Base-by-base conservation (phyloP, 75 land plant species). In the Pinus albicaulis region DNA sequence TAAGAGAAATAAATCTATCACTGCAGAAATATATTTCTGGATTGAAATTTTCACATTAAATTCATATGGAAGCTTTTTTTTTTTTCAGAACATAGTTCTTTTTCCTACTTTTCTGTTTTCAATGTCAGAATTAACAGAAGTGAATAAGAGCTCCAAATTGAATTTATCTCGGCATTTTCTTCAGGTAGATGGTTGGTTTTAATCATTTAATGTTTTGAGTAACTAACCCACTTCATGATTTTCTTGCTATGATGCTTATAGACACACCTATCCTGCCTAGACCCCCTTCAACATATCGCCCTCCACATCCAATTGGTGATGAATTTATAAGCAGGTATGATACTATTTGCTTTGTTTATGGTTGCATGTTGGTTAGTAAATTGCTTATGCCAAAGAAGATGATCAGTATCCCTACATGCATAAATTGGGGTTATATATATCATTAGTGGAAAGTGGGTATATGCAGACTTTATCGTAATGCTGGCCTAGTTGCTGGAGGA, bases 401-500 rank as follows among this genome's bases (percentile, higher is more conserved):
- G 20, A 34, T 68, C 44, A 48, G 53, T 10, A 48, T 48, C 53
- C 53, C 53, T 38, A 3, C 38, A 3, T 10, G 10, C 48, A 68
- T 68, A 41, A 41, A 74, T 59, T 74, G 75, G 57, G 26, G 26
- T 26, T 74, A 28, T 57, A 22, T 63, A 11, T 20, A 26, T 26
- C 4, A 3, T 58, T 26, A 7, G 75, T 28, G 59, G 55, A 76
- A 70, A 63, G 55, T 76, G 66, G 6, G 4, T 15, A 44, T 3
- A 20, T 72, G 73, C 87, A 93, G 98, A 86, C 93, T 95, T 78
- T 80, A 78, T 57, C 80, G 94, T 57, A 93, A 84, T 80, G 93
- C 98, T 57, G 80, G 86, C 17, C 76, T 95, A 48, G 92, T 95
- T 48, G 96, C 93, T 59, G 72, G 83, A 17, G 98, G 94, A n/a